Percentiles rank a stretch among this genome's conserved stretches.
Conservation (phyloP, 345 rosid species). For the Melaleuca quinquenervia region DNA sequence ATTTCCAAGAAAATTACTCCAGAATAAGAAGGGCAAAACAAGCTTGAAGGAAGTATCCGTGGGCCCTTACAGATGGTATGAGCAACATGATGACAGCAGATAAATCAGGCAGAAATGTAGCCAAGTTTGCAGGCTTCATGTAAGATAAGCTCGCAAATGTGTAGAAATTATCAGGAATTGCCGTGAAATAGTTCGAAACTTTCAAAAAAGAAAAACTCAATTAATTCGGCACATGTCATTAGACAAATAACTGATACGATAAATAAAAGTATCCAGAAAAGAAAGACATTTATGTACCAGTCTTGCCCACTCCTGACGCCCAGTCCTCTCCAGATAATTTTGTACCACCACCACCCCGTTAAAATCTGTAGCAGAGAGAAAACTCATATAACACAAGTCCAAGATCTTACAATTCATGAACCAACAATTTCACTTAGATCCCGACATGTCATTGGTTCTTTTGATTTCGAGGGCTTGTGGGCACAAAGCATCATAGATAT, state of each 20-base stretch:
- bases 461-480: not conserved
- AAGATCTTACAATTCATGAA: not conserved
- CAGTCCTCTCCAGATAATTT: constrained; percentile 73
- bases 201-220: not conserved
- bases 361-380: constrained; percentile 58
- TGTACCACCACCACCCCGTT: constrained; percentile 79
- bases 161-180: not conserved
- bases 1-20: not conserved
- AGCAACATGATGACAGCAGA: not conserved
- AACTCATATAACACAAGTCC: not conserved
- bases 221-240: not conserved
- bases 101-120: not conserved
- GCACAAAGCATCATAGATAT: not conserved
- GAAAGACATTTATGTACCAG: constrained; percentile 33
- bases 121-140: not conserved
- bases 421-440: not conserved
- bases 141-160: not conserved
- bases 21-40: not conserved
- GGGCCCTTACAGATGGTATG: not conserved
- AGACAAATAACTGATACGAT: not conserved
- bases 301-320: constrained; percentile 82
- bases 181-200: not conserved
- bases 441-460: not conserved
- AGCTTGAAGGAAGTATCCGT: not conserved
- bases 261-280: not conserved